phyloP scores from a whole-genome alignment of 2,329 filamentous ascomycete species.

The Aspergillus sp. region DNA sequence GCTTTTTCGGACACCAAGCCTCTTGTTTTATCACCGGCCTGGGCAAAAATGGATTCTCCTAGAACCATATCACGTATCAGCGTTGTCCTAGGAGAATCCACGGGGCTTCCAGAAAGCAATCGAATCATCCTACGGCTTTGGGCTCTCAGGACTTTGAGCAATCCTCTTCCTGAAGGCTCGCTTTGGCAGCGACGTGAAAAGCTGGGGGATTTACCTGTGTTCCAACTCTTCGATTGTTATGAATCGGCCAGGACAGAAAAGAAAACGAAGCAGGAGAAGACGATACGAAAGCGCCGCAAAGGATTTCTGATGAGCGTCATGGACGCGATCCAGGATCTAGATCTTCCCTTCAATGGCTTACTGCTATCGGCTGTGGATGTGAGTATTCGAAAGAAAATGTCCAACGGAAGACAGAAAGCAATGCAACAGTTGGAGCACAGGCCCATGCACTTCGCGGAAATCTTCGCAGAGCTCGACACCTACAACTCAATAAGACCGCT shows the following conservation, averaged over 20 bases:
- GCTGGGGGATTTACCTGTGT: constrained; percentile 14
- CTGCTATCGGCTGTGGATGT: constrained; percentile 21
- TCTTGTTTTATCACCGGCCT: neutral
- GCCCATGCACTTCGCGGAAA: constrained; percentile 17
- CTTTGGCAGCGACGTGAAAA: constrained; percentile 13
- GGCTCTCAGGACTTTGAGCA: constrained; percentile 21
- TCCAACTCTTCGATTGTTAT: constrained; percentile 21
- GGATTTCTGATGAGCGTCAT: constrained; percentile 22
- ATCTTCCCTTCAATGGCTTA: constrained; percentile 24
- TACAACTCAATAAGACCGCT: constrained; percentile 19
- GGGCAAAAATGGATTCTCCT: neutral
- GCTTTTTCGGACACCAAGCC: constrained; percentile 10
- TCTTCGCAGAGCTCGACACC: constrained; percentile 19
- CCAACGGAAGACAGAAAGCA: constrained; percentile 14
- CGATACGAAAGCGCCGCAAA: constrained; percentile 6
- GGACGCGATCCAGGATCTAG: constrained; percentile 20
- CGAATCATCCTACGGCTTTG: constrained; percentile 27
- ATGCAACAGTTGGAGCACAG: constrained; percentile 22
- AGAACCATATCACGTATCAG: no score
- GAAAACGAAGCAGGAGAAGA: neutral
- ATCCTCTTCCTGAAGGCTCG: constrained; percentile 11
- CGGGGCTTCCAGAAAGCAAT: constrained; percentile 12
- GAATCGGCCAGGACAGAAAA: constrained; percentile 5
- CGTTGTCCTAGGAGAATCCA: neutral
- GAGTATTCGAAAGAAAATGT: constrained; percentile 16